Percentiles rank a stretch among this genome's conserved stretches.
Conservation (phyloP, 2,329 filamentous ascomycete genomes). For the Neofusicoccum laricinum region DNA sequence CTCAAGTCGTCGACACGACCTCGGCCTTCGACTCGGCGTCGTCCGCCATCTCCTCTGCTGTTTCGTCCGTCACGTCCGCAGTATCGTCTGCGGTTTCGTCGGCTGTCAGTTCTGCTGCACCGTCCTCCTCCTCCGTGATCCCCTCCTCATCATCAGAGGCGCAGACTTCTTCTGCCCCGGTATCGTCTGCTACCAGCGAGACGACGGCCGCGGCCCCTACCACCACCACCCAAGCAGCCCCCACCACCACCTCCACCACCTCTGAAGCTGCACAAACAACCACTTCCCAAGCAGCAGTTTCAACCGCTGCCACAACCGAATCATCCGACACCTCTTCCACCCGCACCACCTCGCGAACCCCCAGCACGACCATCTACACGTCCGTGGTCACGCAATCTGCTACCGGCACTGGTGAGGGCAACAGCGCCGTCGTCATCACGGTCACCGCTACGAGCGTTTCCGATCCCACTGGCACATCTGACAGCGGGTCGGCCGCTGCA, state of each 20-base stretch:
- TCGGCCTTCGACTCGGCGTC: neutral
- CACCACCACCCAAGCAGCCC: neutral
- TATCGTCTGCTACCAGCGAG: neutral
- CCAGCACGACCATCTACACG: constrained; percentile 14
- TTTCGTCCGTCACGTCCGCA: constrained; percentile 3
- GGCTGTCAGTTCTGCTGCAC: neutral
- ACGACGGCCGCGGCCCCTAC: constrained; percentile 1
- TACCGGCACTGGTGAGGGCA: neutral
- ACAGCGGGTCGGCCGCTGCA: neutral
- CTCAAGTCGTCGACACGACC: neutral
- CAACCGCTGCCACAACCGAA: neutral
- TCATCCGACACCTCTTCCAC: neutral
- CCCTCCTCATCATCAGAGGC: constrained; percentile 9
- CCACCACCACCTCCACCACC: neutral
- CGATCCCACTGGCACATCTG: constrained; percentile 10
- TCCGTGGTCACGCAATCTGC: constrained; percentile 14
- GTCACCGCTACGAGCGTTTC: constrained; percentile 11
- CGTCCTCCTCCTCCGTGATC: neutral
- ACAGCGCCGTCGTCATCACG: constrained; percentile 1
- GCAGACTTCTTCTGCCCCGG: constrained; percentile 1
- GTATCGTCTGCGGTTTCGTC: constrained; percentile 1
- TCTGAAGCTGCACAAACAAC: neutral
- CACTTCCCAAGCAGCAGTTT: neutral
- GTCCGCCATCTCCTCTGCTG: neutral
- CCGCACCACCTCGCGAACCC: neutral